phyloP scores from a whole-genome alignment of 108 stramenopile species.

The Pseudonitzschia multiseries region DNA sequence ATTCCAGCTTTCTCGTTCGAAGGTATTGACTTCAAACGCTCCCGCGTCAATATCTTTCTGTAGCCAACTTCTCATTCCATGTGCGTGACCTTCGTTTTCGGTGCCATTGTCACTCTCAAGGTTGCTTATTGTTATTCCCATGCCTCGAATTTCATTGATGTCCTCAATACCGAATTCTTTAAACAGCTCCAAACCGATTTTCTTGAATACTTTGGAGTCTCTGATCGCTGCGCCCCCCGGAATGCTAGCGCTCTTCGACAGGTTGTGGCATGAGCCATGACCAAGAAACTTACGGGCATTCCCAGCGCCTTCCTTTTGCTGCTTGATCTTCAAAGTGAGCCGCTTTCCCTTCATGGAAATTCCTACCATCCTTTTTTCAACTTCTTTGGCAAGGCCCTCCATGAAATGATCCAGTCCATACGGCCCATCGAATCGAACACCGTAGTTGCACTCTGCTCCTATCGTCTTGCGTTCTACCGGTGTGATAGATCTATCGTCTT shows the following conservation, averaged over 20 bases:
- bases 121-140: conserved; percentile 79
- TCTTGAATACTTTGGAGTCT: conserved; percentile 49
- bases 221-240: conserved; percentile 42
- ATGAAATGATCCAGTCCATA: conserved; percentile 84
- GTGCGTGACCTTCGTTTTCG: background rate
- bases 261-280: conserved; percentile 83
- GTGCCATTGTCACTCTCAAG: conserved; percentile 43
- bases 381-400: conserved; percentile 77
- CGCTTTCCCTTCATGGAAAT: conserved; percentile 64
- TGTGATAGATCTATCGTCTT: conserved; percentile 81
- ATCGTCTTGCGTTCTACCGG: conserved; percentile 82
- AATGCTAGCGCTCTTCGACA: conserved; percentile 61
- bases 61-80: conserved; percentile 8
- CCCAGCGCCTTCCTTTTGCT: conserved; percentile 68
- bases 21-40: background rate
- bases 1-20: background rate
- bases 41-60: background rate
- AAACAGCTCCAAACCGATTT: conserved; percentile 56
- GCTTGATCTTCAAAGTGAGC: conserved; percentile 87
- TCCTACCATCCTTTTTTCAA: conserved; percentile 66
- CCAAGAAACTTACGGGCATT: conserved; percentile 76
- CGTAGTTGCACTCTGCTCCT: conserved; percentile 96
- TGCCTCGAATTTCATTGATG: conserved; percentile 73
- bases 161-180: conserved; percentile 51
- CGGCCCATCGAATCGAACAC: conserved; percentile 86